A percentile compares a stretch with the other conserved stretches of the same genome.
These are phyloP conservation scores for Trichoderma harzianum DNA, from an alignment of 2,329 filamentous ascomycete genomes.

Conservation along the genomic window DNA sequence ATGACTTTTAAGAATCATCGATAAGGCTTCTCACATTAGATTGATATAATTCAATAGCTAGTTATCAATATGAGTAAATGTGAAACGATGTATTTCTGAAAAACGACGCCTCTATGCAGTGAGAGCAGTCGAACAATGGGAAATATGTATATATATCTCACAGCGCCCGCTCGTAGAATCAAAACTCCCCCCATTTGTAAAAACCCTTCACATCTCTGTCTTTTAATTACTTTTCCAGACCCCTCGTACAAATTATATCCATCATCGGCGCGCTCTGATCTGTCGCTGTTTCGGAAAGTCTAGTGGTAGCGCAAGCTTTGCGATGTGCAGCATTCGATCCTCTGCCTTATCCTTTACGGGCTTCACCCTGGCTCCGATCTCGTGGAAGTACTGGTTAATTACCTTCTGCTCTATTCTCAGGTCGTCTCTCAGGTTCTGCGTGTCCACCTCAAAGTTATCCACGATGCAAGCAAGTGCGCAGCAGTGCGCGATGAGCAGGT, in stretches of 20 bases:
- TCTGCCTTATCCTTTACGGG: conserved; percentile 59
- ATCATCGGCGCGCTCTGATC: conserved; percentile 28
- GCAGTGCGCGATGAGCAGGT: conserved; percentile 70
- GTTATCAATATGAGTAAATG: neutral
- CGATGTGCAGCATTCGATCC: conserved; percentile 55
- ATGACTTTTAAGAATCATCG: neutral
- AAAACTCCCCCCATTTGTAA: neutral
- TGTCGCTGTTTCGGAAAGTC: conserved; percentile 68
- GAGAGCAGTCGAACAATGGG: neutral
- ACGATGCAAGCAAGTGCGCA: conserved; percentile 68
- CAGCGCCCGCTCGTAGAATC: neutral
- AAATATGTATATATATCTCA: neutral
- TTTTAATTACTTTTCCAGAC: neutral
- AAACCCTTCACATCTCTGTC: neutral
- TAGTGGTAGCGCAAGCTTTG: conserved; percentile 72
- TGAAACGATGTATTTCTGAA: neutral
- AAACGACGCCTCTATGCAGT: neutral
- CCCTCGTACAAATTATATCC: neutral
- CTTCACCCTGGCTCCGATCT: conserved; percentile 69
- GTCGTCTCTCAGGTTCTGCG: conserved; percentile 66
- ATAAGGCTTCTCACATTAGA: neutral
- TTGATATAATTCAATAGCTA: neutral
- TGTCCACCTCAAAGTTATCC: conserved; percentile 71
- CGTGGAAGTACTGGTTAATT: conserved; percentile 68
- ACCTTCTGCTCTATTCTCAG: conserved; percentile 67